These are phyloP conservation scores for Candida glucosophila DNA, from an alignment of 1,139 yeast genomes.

Conservation along the genomic window DNA sequence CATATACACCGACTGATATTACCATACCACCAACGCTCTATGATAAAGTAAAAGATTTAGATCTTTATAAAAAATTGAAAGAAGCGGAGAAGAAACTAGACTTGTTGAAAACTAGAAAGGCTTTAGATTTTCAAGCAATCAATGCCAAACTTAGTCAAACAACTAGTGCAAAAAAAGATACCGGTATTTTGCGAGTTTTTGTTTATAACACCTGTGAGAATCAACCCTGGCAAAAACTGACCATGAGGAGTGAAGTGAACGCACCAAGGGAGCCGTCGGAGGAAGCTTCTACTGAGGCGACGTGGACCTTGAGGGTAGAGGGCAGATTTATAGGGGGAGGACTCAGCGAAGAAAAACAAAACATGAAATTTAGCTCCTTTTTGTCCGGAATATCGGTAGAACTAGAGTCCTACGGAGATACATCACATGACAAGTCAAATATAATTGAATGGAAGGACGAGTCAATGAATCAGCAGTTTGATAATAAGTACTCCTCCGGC, in stretches of 20 bases:
- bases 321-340: conserved; percentile 74
- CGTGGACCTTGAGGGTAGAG: conserved; percentile 83
- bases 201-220: conserved; percentile 75
- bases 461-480: conserved; percentile 6
- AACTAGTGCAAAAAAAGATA: conserved; percentile 34
- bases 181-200: conserved; percentile 63
- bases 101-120: conserved; percentile 71
- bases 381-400: conserved; percentile 82
- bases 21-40: conserved; percentile 55
- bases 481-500: conserved; percentile 6
- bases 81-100: conserved; percentile 79
- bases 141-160: conserved; percentile 41
- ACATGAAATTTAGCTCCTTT: conserved; percentile 61
- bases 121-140: conserved; percentile 77
- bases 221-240: conserved; percentile 82
- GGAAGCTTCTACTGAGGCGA: conserved; percentile 7
- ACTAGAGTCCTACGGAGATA: conserved; percentile 37
- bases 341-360: conserved; percentile 14
- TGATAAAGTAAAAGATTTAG: conserved; percentile 65
- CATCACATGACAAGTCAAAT: conserved; percentile 26
- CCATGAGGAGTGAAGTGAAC: no score
- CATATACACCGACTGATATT: conserved; percentile 64
- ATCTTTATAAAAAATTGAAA: conserved; percentile 56
- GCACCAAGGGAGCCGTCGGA: conserved; percentile 17
- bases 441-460: conserved; percentile 38